Conservation (phyloP, 2,329 filamentous ascomycete genomes). For the Lasiodiplodia hormozganensis region DNA sequence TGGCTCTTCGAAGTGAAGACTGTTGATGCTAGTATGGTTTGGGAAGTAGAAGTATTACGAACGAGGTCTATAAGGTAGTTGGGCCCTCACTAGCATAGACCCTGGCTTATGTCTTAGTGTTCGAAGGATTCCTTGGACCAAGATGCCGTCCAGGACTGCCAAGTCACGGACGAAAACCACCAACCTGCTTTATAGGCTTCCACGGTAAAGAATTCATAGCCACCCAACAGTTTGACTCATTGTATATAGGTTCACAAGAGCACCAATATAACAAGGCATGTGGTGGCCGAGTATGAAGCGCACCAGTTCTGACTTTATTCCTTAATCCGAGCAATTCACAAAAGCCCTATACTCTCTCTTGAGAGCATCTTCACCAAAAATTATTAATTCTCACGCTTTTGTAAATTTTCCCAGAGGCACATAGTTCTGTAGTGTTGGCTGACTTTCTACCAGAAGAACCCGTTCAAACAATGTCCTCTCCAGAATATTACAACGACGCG, state of each 20-base stretch:
- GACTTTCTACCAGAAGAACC: no score
- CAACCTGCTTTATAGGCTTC: not conserved
- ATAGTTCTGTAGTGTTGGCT: no score
- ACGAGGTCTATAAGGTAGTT: not conserved
- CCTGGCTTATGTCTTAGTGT: not conserved
- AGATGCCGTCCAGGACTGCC: not conserved
- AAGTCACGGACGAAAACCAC: not conserved
- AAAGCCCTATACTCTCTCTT: no score
- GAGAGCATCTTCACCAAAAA: no score
- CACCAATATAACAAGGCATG: no score
- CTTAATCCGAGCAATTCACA: no score
- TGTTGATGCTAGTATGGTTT: not conserved
- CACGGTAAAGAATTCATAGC: not conserved
- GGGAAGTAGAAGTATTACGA: not conserved
- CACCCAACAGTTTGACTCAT: not conserved
- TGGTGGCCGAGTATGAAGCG: no score
- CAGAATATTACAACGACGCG: not conserved
- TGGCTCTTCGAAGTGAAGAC: no score
- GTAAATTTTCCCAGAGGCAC: no score
- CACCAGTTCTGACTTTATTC: no score
- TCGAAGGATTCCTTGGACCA: not conserved
- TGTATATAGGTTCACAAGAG: not conserved
- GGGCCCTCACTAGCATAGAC: no score
- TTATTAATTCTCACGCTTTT: no score
- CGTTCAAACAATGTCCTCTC: not conserved